These are phyloP conservation scores for Xerocomus minutiporus DNA, from an alignment of 1,284 basidiomycete genomes.

Conservation along the genomic window DNA sequence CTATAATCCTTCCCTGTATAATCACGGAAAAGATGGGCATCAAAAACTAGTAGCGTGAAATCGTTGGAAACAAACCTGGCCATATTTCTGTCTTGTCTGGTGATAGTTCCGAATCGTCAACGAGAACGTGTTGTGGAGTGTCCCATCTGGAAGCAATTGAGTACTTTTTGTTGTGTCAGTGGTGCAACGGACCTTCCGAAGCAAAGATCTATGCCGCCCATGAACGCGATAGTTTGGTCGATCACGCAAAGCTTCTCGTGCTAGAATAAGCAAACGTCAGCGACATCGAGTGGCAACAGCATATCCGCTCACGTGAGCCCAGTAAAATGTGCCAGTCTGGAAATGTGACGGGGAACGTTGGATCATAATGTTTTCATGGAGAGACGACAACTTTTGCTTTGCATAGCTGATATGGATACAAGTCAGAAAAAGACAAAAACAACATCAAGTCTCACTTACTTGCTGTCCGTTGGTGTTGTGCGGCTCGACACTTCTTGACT, in stretches of 20 bases:
- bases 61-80: constrained; percentile 52
- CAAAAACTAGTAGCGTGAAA: neutral
- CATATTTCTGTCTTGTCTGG: constrained; percentile 72
- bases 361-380: constrained; percentile 94
- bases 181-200: constrained; percentile 65
- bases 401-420: constrained; percentile 60
- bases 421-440: constrained; percentile 8
- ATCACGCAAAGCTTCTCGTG: constrained; percentile 99
- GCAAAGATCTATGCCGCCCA: constrained; percentile 95
- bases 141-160: constrained; percentile 69
- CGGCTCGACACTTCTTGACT: constrained; percentile 97
- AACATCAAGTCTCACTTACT: constrained; percentile 44
- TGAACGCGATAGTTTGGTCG: constrained; percentile 96
- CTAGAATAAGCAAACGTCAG: constrained; percentile 36
- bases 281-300: constrained; percentile 2
- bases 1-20: constrained; percentile 82
- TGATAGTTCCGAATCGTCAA: constrained; percentile 73
- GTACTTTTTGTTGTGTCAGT: neutral
- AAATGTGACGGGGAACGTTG: constrained; percentile 98
- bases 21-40: constrained; percentile 3
- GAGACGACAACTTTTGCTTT: constrained; percentile 78
- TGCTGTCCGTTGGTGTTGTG: constrained; percentile 90
- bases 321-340: constrained; percentile 96
- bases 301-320: constrained; percentile 77
- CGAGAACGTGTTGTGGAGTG: constrained; percentile 87